A percentile compares a stretch with the other conserved stretches of the same genome.
phyloP scores from a whole-genome alignment of 2,329 filamentous ascomycete species.

The Alternaria alternata region DNA sequence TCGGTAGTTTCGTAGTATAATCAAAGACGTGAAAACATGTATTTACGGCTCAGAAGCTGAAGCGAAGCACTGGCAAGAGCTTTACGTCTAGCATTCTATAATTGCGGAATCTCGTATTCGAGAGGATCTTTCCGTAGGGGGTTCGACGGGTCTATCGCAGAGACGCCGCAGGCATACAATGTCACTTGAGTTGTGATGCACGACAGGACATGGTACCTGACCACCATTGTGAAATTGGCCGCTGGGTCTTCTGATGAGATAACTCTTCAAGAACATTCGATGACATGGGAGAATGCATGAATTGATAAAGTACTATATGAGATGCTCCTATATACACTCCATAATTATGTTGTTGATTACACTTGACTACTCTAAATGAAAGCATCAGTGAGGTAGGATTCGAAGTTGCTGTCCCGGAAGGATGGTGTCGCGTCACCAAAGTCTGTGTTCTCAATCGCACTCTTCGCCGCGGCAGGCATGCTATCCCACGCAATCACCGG shows the following conservation, averaged over 20 bases:
- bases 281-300: background rate
- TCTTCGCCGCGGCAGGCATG: constrained; percentile 54
- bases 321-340: background rate
- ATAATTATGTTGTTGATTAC: too few species aligned
- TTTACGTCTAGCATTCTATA: background rate
- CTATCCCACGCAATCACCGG: constrained; percentile 61
- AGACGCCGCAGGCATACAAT: background rate
- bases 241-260: background rate
- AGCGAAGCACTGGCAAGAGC: background rate
- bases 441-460: constrained; percentile 56
- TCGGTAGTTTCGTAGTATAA: background rate
- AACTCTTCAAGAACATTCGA: background rate
- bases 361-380: constrained; percentile 15
- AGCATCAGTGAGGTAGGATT: constrained; percentile 53
- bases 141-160: background rate
- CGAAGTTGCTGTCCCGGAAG: constrained; percentile 58
- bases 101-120: background rate
- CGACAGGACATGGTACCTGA: background rate
- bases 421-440: constrained; percentile 59
- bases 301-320: background rate
- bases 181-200: background rate
- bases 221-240: too few species aligned
- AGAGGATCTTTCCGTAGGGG: background rate
- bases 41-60: background rate
- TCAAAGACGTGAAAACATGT: background rate